Evolutionary conservation across 352 stramenopile genomes (phyloP).

Genomic region (Peronospora belbahrii): DNA sequence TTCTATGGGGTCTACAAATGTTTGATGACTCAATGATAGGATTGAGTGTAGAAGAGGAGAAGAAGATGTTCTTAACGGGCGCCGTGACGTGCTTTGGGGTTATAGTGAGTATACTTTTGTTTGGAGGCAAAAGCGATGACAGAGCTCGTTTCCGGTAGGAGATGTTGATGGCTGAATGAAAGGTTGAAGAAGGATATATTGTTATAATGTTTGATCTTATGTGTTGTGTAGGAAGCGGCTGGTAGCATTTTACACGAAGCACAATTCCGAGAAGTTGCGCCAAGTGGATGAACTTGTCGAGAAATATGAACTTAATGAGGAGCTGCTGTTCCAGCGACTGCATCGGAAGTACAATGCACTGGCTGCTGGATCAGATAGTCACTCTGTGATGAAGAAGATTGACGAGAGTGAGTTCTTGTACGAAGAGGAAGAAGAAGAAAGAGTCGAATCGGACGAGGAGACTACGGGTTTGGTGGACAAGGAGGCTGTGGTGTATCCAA

Average conservation of each 20-base stretch:
- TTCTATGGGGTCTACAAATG: constrained; percentile 44
- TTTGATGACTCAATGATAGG: constrained; percentile 27
- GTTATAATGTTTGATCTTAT: constrained; percentile 2
- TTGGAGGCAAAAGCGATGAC: constrained; percentile 27
- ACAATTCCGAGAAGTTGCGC: constrained; percentile 62
- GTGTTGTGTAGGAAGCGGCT: constrained; percentile 34
- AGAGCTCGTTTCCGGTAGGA: constrained; percentile 42
- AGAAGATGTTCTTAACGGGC: constrained; percentile 34
- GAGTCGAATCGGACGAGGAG: constrained; percentile 25
- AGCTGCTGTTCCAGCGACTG: constrained; percentile 65
- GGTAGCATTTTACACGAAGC: constrained; percentile 59
- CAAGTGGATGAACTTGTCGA: constrained; percentile 55
- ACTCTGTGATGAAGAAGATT: constrained; percentile 36
- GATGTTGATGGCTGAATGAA: neutral
- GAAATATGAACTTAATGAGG: constrained; percentile 74
- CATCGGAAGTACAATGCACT: constrained; percentile 77
- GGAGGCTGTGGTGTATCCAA: neutral
- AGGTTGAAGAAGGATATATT: neutral
- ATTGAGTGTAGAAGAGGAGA: constrained; percentile 36
- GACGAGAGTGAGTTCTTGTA: constrained; percentile 49
- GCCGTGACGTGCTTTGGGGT: constrained; percentile 38
- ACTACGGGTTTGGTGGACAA: neutral
- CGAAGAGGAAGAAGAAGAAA: constrained; percentile 38
- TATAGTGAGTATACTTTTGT: constrained; percentile 43
- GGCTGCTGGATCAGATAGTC: constrained; percentile 22